Evolutionary conservation across 1,284 basidiomycete genomes (phyloP).

Genomic region (Fomes fomentarius): DNA sequence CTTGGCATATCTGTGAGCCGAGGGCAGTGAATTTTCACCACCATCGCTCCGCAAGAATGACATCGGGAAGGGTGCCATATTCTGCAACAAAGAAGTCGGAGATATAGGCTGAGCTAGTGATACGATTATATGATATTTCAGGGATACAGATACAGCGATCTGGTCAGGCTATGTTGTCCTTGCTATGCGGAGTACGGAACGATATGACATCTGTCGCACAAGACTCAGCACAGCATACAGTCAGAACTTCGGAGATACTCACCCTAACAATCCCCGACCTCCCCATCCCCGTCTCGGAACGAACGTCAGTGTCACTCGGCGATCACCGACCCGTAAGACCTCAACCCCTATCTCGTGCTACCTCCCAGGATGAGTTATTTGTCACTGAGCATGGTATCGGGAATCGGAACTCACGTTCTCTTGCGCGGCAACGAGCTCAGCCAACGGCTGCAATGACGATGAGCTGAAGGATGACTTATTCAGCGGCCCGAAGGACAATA

Average conservation of each 20-base stretch:
- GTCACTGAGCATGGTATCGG: background rate
- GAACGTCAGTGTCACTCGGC: slow-evolving; percentile 46
- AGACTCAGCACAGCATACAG: background rate
- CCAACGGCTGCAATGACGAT: slow-evolving; percentile 67
- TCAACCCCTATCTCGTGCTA: slow-evolving; percentile 55
- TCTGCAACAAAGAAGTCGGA: no score
- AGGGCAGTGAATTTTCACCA: no score
- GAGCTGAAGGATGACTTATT: slow-evolving; percentile 53
- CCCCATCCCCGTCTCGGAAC: slow-evolving; percentile 68
- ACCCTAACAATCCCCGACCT: slow-evolving; percentile 85
- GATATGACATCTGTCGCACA: slow-evolving; percentile 70
- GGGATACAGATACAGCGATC: background rate
- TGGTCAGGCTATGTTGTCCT: background rate
- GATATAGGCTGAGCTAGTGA: no score
- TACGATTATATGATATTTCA: background rate
- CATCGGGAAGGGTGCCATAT: no score
- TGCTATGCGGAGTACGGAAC: slow-evolving; percentile 48
- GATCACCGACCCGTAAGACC: slow-evolving; percentile 39
- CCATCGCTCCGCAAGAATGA: no score
- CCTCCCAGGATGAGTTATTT: background rate
- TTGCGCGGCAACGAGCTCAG: slow-evolving; percentile 66
- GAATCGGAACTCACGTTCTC: slow-evolving; percentile 65
- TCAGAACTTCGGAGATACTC: slow-evolving; percentile 29
- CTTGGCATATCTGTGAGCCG: no score
- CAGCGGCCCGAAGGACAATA: slow-evolving; percentile 74